These are phyloP conservation scores for Argentina anserina DNA, from an alignment of 306 rosid species.

Conservation along the genomic window DNA sequence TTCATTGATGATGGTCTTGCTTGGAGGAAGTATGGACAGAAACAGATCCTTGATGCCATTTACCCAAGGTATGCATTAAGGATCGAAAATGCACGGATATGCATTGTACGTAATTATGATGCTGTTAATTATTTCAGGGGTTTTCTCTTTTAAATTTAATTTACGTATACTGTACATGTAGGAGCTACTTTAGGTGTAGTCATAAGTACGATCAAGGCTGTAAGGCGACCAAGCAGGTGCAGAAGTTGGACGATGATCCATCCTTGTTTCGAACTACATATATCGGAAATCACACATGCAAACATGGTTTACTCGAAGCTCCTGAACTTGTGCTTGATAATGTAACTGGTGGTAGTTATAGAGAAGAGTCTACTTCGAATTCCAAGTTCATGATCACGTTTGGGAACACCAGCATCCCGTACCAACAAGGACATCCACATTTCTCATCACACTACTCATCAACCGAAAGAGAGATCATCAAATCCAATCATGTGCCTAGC, in stretches of 20 bases:
- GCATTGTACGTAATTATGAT: background rate
- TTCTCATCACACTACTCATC: slow-evolving; percentile 25
- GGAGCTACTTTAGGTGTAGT: slow-evolving; percentile 75
- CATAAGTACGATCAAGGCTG: slow-evolving; percentile 68
- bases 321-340: slow-evolving; percentile 43
- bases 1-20: slow-evolving; percentile 49
- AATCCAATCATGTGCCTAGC: slow-evolving; percentile 14
- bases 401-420: slow-evolving; percentile 11
- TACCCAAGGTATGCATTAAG: slow-evolving; percentile 40
- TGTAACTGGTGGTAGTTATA: background rate
- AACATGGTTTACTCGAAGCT: slow-evolving; percentile 11
- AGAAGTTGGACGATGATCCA: slow-evolving; percentile 49
- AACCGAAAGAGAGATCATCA: background rate
- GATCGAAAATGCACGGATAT: background rate
- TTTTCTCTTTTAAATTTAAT: background rate
- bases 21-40: slow-evolving; percentile 85
- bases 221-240: slow-evolving; percentile 73
- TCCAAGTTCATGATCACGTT: slow-evolving; percentile 36
- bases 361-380: slow-evolving; percentile 22
- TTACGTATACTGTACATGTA: slow-evolving; percentile 10
- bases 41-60: slow-evolving; percentile 37
- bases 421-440: slow-evolving; percentile 5
- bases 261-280: slow-evolving; percentile 45
- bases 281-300: slow-evolving; percentile 51
- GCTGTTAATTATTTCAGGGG: background rate